phyloP scores from a whole-genome alignment of 1,284 basidiomycete species.

The Cutaneotrichosporon spelunceum region DNA sequence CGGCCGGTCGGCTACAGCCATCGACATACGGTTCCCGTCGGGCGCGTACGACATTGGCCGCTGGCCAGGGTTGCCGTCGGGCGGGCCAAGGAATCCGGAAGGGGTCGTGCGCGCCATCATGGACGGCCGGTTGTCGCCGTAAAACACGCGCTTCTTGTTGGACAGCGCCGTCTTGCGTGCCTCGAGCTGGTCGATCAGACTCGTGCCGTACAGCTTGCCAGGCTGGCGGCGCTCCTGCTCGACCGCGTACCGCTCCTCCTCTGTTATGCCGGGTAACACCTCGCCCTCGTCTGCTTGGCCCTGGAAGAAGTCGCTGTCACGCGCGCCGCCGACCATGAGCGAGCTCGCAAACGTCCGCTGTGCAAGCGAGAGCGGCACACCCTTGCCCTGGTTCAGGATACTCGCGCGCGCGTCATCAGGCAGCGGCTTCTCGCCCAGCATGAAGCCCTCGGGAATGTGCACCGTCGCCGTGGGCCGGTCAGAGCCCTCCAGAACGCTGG shows the following conservation, averaged over 20 bases:
- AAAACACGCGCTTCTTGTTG: constrained; percentile 45
- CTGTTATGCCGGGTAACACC: background rate
- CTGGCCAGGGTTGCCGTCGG: background rate
- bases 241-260: constrained; percentile 28
- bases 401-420: constrained; percentile 41
- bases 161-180: constrained; percentile 42
- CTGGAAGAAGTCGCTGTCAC: constrained; percentile 27
- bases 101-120: constrained; percentile 45
- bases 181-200: constrained; percentile 51
- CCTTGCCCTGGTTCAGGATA: constrained; percentile 31
- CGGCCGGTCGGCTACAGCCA: background rate
- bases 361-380: constrained; percentile 35
- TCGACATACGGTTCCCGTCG: background rate
- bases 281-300: constrained; percentile 26
- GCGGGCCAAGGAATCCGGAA: constrained; percentile 18
- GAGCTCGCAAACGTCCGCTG: constrained; percentile 44
- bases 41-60: constrained; percentile 9
- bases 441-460: constrained; percentile 42
- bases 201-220: constrained; percentile 44
- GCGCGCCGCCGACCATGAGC: constrained; percentile 36
- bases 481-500: constrained; percentile 31
- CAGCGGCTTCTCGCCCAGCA: constrained; percentile 45
- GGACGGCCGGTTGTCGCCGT: constrained; percentile 47
- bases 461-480: constrained; percentile 17
- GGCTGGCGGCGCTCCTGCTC: constrained; percentile 29